A percentile compares a stretch with the other conserved stretches of the same genome.
Conservation (phyloP, 1,284 basidiomycete genomes). For the Porogramme epimiltina region DNA sequence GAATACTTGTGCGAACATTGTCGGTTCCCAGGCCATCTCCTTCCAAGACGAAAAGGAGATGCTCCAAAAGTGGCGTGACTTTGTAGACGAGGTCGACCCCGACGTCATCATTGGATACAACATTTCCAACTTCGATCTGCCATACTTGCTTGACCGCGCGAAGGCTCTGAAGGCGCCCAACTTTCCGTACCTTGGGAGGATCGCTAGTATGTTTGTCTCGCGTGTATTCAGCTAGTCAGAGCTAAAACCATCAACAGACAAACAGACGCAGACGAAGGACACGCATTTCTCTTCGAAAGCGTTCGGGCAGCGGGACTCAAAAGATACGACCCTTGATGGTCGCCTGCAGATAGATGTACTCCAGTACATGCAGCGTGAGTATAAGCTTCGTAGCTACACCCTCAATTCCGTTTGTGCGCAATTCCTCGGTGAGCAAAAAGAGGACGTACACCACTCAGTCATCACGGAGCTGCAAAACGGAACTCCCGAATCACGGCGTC, state of each 20-base stretch:
- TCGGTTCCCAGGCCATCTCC: constrained; percentile 91
- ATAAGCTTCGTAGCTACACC: constrained; percentile 93
- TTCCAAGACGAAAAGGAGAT: constrained; percentile 77
- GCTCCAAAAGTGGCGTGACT: constrained; percentile 82
- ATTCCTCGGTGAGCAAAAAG: constrained; percentile 96
- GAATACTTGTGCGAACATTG: constrained; percentile 90
- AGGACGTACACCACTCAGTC: constrained; percentile 95
- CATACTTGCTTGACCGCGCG: constrained; percentile 90
- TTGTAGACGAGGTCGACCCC: constrained; percentile 86
- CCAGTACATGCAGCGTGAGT: constrained; percentile 96
- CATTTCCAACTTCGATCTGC: constrained; percentile 89
- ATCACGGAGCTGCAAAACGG: constrained; percentile 97
- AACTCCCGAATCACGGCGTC: constrained; percentile 85
- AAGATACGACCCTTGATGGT: constrained; percentile 88
- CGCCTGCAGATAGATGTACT: constrained; percentile 91
- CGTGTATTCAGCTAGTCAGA: background rate
- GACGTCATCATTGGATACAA: constrained; percentile 96
- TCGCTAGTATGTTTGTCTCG: constrained; percentile 58
- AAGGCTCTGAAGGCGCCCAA: constrained; percentile 72
- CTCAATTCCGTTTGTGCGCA: constrained; percentile 96
- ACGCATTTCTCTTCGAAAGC: constrained; percentile 97
- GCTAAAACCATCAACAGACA: constrained; percentile 44
- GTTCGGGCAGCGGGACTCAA: constrained; percentile 93
- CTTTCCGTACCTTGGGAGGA: constrained; percentile 80
- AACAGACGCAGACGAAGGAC: constrained; percentile 80